phyloP scores from a whole-genome alignment of 2,329 filamentous ascomycete genomes.

The Chlorencoelia australis region DNA sequence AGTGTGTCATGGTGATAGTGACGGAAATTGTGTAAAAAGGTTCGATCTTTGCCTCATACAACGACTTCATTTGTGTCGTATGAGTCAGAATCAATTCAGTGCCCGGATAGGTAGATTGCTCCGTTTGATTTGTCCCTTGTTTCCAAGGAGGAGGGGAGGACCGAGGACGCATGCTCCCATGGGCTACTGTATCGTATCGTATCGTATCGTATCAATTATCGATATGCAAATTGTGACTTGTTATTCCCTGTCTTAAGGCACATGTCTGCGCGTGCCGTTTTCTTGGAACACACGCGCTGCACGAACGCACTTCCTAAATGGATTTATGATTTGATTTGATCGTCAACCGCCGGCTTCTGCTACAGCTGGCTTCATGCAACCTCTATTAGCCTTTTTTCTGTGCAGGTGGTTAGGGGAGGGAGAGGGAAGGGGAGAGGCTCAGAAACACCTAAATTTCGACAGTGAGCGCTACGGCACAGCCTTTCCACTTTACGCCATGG shows the following conservation, averaged over 20 bases:
- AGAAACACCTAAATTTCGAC: slow-evolving; percentile 2
- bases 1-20: too few species aligned
- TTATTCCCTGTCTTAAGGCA: slow-evolving; percentile 5
- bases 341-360: slow-evolving; percentile 14
- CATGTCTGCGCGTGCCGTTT: slow-evolving; percentile 10
- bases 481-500: slow-evolving; percentile 2
- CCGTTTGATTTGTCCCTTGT: too few species aligned
- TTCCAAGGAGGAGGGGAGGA: slow-evolving; percentile 3
- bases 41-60: too few species aligned
- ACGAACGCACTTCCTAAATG: slow-evolving; percentile 6
- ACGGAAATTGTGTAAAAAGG: too few species aligned
- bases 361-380: slow-evolving; percentile 16
- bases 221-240: slow-evolving; percentile 7
- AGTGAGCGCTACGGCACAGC: slow-evolving; percentile 7
- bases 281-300: slow-evolving; percentile 8
- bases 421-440: slow-evolving; percentile 2
- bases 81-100: too few species aligned
- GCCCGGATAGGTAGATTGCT: too few species aligned
- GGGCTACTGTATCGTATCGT: too few species aligned
- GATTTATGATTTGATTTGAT: slow-evolving; percentile 17
- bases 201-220: not conserved
- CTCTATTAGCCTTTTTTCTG: slow-evolving; percentile 8
- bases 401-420: slow-evolving; percentile 3
- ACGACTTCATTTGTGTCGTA: too few species aligned
- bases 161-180: slow-evolving; percentile 5